These are phyloP conservation scores for Teratosphaeria viscida DNA, from an alignment of 2,329 filamentous ascomycete genomes.

Conservation along the genomic window DNA sequence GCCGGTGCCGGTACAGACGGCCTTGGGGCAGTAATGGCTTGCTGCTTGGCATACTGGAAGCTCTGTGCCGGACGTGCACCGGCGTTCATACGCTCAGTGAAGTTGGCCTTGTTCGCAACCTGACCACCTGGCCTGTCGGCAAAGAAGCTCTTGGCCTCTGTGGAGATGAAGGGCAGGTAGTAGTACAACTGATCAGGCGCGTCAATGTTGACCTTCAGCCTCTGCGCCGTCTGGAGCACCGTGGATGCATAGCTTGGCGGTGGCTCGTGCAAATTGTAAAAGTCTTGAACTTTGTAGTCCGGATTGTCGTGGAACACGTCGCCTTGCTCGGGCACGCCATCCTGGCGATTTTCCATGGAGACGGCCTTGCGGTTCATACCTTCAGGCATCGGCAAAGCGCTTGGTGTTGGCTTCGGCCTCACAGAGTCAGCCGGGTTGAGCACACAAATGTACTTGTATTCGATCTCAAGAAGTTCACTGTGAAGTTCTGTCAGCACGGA, in stretches of 20 bases:
- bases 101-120: constrained; percentile 63
- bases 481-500: constrained; percentile 5
- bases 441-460: constrained; percentile 76
- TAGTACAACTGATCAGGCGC: constrained; percentile 74
- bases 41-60: not conserved
- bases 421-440: constrained; percentile 60
- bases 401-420: constrained; percentile 63
- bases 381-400: constrained; percentile 59
- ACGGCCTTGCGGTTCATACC: constrained; percentile 38
- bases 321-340: constrained; percentile 39
- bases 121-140: constrained; percentile 60
- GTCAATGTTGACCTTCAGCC: constrained; percentile 59
- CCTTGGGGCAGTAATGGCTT: constrained; percentile 1
- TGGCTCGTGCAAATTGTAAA: constrained; percentile 45
- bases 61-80: not conserved
- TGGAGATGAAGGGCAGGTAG: constrained; percentile 77
- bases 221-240: constrained; percentile 29
- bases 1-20: constrained; percentile 1
- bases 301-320: constrained; percentile 38
- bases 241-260: constrained; percentile 33
- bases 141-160: constrained; percentile 83
- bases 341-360: constrained; percentile 38
- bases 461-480: constrained; percentile 65
- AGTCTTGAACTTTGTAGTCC: constrained; percentile 51
- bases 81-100: constrained; percentile 54